Evolutionary conservation across 441 rosid genomes (phyloP), one percentile per base, ranked within the genome.

Genomic region (Mallotus repandus): DNA sequence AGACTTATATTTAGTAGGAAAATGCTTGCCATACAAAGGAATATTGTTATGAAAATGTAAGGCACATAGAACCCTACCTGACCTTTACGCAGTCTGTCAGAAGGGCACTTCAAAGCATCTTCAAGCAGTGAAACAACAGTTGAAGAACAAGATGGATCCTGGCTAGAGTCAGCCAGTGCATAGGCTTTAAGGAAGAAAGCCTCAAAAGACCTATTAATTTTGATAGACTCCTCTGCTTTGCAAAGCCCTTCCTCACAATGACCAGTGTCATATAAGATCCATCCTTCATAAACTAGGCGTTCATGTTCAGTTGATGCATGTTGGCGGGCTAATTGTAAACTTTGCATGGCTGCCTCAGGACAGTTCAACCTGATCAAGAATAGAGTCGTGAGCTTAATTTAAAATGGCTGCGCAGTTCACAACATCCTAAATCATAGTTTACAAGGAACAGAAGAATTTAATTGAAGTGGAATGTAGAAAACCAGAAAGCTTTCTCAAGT

Each of bases 91-190:
- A 96, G 84, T 83, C 96, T 89, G 80, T 96, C 99, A 9, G 99
- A 93, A 56, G 99, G 98, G 66, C 99, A 96, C 80, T 87, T 88
- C 69, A 96, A 86, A 70, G 98, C 98, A 65, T 89, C 91, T 86
- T 91, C 91, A 69, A 96, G 97, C 76, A 93, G 96, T 19, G 96
- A 86, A 71, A 96, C 83, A 80, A 96, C 98, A 11, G 86, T 89
- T 0, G 90, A 85, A 54, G 94, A 90, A 86, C 89, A 85, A 45
- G 98, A 89, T 60, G 88, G 86, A 70, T 96, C 99, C 45, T 81
- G 90, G 84, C 94, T 86, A 76, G 99, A 96, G 80, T 96, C 98
- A 0, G 98, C 98, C 82, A 96, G 83, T n/a, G 98, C 98, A 83
- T 93, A 96, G 71, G 98, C 98, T 84, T 96, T 91, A 72, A 93